Evolutionary conservation across 179 eudicot species (phyloP).

Genomic region (Beta corolliflora): DNA sequence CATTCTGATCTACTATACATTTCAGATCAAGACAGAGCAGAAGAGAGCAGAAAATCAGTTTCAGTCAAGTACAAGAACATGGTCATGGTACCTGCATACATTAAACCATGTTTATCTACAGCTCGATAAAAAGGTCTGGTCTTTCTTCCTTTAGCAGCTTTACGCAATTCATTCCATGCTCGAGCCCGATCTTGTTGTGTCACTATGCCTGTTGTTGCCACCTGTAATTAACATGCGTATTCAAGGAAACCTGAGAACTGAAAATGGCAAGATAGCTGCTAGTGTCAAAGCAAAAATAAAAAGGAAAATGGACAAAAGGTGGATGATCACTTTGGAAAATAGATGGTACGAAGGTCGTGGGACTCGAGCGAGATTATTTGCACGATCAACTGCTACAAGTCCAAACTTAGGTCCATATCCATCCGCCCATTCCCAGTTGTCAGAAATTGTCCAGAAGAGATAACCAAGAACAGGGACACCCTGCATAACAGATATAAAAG

Average conservation of each 20-base stretch:
- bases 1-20: background rate
- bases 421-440: constrained; percentile 99
- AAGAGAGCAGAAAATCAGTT: background rate
- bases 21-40: background rate
- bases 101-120: constrained; percentile 70
- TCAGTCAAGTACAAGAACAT: constrained; percentile 11
- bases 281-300: constrained; percentile 1
- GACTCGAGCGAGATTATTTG: constrained; percentile 72
- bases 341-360: constrained; percentile 95
- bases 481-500: constrained; percentile 40
- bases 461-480: constrained; percentile 91
- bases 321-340: constrained; percentile 58
- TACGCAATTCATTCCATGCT: constrained; percentile 79
- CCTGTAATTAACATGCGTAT: constrained; percentile 39
- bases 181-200: constrained; percentile 69
- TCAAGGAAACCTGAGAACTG: constrained; percentile 8
- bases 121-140: constrained; percentile 93
- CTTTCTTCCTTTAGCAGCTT: constrained; percentile 64
- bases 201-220: constrained; percentile 75
- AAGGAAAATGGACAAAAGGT: constrained; percentile 1
- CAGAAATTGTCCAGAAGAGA: constrained; percentile 98
- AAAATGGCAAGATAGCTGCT: background rate
- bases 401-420: constrained; percentile 99
- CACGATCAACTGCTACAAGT: constrained; percentile 95
- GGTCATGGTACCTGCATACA: constrained; percentile 84